phyloP scores from a whole-genome alignment of 2,329 filamentous ascomycete species.

The Phoma sp. region DNA sequence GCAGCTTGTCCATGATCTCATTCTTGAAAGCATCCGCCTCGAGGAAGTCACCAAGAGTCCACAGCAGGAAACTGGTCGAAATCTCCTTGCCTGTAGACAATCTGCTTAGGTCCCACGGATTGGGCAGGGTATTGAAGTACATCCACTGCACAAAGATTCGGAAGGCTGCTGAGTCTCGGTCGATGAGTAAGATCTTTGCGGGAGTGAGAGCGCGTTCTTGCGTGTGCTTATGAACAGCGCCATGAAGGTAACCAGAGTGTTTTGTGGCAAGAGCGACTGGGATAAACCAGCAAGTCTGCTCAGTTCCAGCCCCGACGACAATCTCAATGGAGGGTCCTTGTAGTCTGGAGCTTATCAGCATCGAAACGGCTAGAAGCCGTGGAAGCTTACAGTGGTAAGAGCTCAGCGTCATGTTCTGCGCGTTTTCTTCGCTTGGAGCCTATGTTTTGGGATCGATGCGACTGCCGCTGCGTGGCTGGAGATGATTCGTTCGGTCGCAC shows the following conservation, averaged over 20 bases:
- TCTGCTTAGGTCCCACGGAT: neutral
- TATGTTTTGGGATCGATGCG: neutral
- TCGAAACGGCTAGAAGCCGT: no score
- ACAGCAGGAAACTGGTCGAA: neutral
- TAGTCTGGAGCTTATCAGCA: neutral
- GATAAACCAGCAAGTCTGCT: neutral
- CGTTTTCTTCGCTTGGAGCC: neutral
- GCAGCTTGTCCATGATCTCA: neutral
- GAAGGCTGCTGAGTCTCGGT: neutral
- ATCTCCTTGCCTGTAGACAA: neutral
- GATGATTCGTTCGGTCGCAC: neutral
- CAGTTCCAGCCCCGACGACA: neutral
- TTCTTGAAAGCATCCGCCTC: constrained; percentile 3
- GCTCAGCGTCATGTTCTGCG: neutral
- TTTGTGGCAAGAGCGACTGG: constrained; percentile 2
- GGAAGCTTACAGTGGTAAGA: neutral
- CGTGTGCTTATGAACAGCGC: neutral
- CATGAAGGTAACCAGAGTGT: constrained; percentile 1
- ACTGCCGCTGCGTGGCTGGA: neutral
- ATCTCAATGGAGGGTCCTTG: neutral
- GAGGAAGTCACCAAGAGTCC: constrained; percentile 5
- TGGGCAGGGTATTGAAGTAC: neutral
- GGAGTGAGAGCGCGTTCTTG: neutral
- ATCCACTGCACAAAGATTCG: constrained; percentile 10
- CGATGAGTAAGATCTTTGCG: neutral